Evolutionary conservation across 169 alveolate species (phyloP).

Genomic region (Eimeria necatrix): DNA sequence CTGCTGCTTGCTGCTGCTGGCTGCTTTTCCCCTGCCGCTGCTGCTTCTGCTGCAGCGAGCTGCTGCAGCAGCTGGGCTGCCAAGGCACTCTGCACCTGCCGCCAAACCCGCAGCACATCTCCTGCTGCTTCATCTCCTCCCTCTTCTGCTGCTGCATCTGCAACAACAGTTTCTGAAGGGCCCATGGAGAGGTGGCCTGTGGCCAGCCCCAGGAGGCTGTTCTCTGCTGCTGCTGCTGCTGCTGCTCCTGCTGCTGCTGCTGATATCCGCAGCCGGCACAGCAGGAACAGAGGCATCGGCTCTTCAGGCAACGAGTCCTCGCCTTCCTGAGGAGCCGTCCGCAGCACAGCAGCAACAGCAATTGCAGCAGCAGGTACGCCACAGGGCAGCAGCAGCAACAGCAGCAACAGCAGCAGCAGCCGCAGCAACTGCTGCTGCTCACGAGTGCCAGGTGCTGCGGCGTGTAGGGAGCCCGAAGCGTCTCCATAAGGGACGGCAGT

Average conservation of each 20-base stretch:
- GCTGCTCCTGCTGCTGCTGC: slow-evolving; percentile 52
- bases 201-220: slow-evolving; percentile 30
- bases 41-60: slow-evolving; percentile 56
- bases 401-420: slow-evolving; percentile 53
- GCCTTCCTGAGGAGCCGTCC: neutral
- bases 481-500: slow-evolving; percentile 52
- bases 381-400: too few relatives aligned
- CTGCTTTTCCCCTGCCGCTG: neutral
- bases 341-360: slow-evolving; percentile 53
- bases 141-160: slow-evolving; percentile 37
- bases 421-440: slow-evolving; percentile 40
- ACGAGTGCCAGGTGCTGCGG: slow-evolving; percentile 15
- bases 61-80: slow-evolving; percentile 40
- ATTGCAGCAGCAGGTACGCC: too few relatives aligned
- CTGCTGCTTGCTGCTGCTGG: neutral
- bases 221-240: slow-evolving; percentile 54
- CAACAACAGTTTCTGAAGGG: slow-evolving; percentile 37
- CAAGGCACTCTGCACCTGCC: slow-evolving; percentile 14
- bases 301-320: slow-evolving; percentile 45
- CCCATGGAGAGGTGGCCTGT: slow-evolving; percentile 53
- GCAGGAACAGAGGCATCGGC: slow-evolving; percentile 38
- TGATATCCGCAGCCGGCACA: slow-evolving; percentile 42
- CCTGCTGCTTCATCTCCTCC: slow-evolving; percentile 57
- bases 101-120: slow-evolving; percentile 36
- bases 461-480: slow-evolving; percentile 21